Conservation (phyloP, 345 rosid species). For the Salix dunnii region DNA sequence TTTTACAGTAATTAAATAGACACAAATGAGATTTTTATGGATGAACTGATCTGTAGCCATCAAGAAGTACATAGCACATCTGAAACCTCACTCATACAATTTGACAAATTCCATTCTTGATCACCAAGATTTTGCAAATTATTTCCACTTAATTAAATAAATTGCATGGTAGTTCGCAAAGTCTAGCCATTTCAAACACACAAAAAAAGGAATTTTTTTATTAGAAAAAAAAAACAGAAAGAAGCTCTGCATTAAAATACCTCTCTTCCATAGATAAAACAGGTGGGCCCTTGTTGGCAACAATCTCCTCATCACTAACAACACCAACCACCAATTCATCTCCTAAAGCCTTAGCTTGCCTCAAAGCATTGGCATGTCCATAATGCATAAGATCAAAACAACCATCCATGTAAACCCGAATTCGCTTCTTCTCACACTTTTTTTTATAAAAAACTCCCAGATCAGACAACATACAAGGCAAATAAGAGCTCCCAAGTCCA, state of each 20-base stretch:
- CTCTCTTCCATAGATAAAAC: conserved; percentile 86
- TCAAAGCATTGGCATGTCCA: conserved; percentile 86
- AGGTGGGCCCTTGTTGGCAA: conserved; percentile 92
- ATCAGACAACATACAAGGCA: conserved; percentile 41
- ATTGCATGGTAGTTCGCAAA: background rate
- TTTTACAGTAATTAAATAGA: background rate
- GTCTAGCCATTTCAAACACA: background rate
- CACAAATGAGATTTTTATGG: background rate
- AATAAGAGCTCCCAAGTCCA: conserved; percentile 47
- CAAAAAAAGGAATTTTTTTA: background rate
- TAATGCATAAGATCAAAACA: conserved; percentile 98
- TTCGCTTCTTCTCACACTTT: conserved; percentile 42
- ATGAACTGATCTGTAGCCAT: background rate
- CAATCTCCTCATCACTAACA: conserved; percentile 89
- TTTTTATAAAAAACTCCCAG: conserved; percentile 41
- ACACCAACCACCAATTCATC: conserved; percentile 91
- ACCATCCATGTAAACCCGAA: conserved; percentile 97
- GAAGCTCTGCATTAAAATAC: conserved; percentile 27
- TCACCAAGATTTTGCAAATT: background rate
- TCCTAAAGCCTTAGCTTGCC: conserved; percentile 89
- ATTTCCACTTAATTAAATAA: background rate
- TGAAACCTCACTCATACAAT: background rate
- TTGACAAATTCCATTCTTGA: background rate
- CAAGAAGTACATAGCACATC: background rate
- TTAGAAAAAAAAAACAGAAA: background rate